Evolutionary conservation across 2,329 filamentous ascomycete genomes (phyloP).

Genomic region (Aspergillaceae sp.): DNA sequence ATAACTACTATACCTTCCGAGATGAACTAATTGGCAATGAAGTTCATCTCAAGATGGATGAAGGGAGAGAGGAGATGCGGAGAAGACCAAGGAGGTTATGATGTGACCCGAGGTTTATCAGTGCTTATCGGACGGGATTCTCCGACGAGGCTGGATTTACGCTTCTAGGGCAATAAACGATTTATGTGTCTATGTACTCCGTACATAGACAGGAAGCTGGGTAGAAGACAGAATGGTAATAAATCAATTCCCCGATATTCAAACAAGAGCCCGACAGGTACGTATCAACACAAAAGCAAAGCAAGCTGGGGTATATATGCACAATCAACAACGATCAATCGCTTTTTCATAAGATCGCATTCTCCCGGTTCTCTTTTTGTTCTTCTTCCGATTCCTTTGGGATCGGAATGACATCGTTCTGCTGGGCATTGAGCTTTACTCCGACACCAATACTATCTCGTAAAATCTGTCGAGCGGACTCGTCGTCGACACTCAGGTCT

Average conservation of each 20-base stretch:
- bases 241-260: background rate
- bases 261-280: background rate
- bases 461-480: constrained; percentile 48
- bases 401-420: constrained; percentile 44
- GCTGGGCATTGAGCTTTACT: constrained; percentile 58
- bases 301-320: background rate
- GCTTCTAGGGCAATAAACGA: no score
- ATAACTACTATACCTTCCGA: no score
- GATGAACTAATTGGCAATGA: constrained; percentile 1
- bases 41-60: background rate
- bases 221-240: background rate
- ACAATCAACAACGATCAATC: background rate
- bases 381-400: constrained; percentile 8
- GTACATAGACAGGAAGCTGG: no score
- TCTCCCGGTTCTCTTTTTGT: background rate
- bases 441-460: constrained; percentile 60
- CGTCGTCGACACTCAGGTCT: constrained; percentile 44
- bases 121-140: background rate
- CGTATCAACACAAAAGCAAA: background rate
- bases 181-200: background rate
- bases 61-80: background rate
- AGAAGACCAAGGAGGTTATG: background rate
- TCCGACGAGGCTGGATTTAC: background rate
- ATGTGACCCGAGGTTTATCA: background rate
- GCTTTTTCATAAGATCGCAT: background rate